These are phyloP conservation scores for Wickerhamomyces chaumierensis DNA, from an alignment of 805 yeast genomes.

Conservation along the genomic window DNA sequence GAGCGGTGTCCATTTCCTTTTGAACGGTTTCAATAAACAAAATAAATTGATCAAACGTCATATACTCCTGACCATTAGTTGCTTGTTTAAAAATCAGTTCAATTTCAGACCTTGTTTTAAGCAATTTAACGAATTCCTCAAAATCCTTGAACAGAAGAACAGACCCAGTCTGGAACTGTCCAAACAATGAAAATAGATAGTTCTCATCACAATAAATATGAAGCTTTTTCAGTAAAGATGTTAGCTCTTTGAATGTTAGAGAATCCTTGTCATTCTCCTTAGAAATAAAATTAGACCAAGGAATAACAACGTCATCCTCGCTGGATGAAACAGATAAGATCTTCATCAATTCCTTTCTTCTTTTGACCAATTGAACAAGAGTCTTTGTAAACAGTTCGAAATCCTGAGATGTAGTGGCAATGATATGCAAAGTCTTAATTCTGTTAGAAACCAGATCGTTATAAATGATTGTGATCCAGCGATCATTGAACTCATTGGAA, in stretches of 20 bases:
- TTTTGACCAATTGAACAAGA: constrained; percentile 39
- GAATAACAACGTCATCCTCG: constrained; percentile 43
- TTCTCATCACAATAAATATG: constrained; percentile 61
- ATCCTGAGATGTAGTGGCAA: constrained; percentile 44
- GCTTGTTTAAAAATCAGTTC: constrained; percentile 32
- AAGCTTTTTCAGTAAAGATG: constrained; percentile 50
- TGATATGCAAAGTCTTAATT: constrained; percentile 68
- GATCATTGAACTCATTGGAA: constrained; percentile 46
- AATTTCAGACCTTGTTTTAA: constrained; percentile 61
- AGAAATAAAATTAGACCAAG: constrained; percentile 44
- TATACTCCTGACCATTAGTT: constrained; percentile 13
- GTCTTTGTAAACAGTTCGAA: constrained; percentile 46
- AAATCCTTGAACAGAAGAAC: constrained; percentile 63
- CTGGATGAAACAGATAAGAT: constrained; percentile 56
- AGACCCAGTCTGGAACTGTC: constrained; percentile 2
- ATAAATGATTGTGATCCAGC: constrained; percentile 80
- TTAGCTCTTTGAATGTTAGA: constrained; percentile 55
- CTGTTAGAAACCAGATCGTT: constrained; percentile 45
- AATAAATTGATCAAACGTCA: constrained; percentile 23
- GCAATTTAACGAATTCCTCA: constrained; percentile 54
- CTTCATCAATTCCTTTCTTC: constrained; percentile 50
- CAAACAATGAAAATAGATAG: constrained; percentile 39
- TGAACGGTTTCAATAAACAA: constrained; percentile 40
- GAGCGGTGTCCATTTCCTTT: constrained; percentile 11
- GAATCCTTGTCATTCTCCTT: constrained; percentile 18